Evolutionary conservation across 345 rosid species (phyloP).

Genomic region (Eucalyptus paniculata): DNA sequence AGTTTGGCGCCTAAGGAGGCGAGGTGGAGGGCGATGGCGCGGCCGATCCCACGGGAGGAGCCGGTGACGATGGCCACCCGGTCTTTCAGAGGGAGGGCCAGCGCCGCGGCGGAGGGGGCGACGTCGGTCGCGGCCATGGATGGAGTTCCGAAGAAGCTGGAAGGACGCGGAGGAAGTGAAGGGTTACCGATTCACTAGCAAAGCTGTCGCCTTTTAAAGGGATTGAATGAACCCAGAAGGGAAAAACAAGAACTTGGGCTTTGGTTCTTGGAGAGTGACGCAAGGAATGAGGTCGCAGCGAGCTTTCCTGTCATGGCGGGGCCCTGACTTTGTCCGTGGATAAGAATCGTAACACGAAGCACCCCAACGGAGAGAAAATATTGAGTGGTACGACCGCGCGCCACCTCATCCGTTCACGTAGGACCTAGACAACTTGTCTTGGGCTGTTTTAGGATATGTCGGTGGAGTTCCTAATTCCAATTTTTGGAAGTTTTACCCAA

Average conservation of each 20-base stretch:
- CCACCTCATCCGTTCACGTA: no score
- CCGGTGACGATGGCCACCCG: conserved; percentile 33
- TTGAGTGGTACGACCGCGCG: no score
- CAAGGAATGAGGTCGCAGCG: background rate
- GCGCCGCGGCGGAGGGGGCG: background rate
- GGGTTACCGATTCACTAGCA: background rate
- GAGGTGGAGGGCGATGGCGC: conserved; percentile 21
- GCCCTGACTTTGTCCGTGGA: background rate
- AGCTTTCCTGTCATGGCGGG: background rate
- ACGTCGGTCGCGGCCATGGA: background rate
- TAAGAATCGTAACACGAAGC: background rate
- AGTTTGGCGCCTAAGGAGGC: conserved; percentile 21
- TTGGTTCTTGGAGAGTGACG: background rate
- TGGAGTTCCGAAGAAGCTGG: background rate
- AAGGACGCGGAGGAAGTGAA: background rate
- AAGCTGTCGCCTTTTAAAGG: background rate
- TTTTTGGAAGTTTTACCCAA: background rate
- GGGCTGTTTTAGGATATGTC: background rate
- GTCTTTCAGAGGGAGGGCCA: conserved; percentile 6
- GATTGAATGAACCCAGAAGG: background rate
- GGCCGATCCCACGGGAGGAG: conserved; percentile 32
- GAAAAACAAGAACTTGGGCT: background rate
- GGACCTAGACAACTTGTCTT: background rate
- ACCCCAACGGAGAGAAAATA: background rate
- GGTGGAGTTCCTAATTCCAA: background rate